Conservation (phyloP, 768 basidiomycete species). For the Rhodotorula toruloides region DNA sequence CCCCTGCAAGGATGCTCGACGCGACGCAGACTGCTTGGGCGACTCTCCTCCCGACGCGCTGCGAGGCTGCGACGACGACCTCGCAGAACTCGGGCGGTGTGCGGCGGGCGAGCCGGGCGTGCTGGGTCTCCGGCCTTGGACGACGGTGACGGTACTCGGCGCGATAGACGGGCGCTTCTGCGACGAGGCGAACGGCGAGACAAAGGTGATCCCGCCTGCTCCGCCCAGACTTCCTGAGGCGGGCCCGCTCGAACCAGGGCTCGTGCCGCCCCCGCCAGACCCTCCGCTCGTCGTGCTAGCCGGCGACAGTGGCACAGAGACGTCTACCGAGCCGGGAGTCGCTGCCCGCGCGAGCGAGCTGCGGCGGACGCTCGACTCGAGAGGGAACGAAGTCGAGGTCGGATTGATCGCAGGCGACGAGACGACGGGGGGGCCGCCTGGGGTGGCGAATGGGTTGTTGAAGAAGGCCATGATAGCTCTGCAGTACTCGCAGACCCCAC, state of each 20-base stretch:
- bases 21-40: conserved; percentile 14
- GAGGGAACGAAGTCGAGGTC: neutral
- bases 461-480: conserved; percentile 14
- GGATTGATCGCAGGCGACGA: neutral
- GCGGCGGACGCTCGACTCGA: conserved; percentile 12
- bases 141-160: conserved; percentile 4
- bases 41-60: neutral
- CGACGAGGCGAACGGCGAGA: conserved; percentile 15
- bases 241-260: neutral
- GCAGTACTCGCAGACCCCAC: too few relatives aligned
- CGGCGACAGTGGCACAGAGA: neutral
- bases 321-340: neutral
- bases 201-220: conserved; percentile 17
- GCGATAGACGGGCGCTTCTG: conserved; percentile 12
- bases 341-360: conserved; percentile 7
- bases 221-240: neutral
- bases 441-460: conserved; percentile 26
- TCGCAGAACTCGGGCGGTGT: neutral
- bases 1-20: conserved; percentile 7
- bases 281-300: too few relatives aligned
- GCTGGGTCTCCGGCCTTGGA: conserved; percentile 7
- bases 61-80: neutral
- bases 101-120: conserved; percentile 8
- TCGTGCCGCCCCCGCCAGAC: neutral
- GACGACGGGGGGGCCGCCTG: neutral